A percentile compares a stretch with the other conserved stretches of the same genome.
Conservation (phyloP, 495 filamentous ascomycete species). For the Penicillium roqueforti region DNA sequence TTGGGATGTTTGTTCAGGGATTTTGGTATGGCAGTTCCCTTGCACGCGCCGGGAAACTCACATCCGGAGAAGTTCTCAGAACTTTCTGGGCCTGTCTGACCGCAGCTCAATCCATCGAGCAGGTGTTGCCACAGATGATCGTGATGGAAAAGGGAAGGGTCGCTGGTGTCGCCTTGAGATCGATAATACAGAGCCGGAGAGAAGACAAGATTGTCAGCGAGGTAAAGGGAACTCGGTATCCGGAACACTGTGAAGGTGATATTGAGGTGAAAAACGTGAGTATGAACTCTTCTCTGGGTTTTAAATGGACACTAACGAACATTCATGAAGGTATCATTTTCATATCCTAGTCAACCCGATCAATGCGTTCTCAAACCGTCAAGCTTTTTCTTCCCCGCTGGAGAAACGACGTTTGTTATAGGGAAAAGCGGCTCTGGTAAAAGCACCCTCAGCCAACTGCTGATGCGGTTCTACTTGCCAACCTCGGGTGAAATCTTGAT, state of each 20-base stretch:
- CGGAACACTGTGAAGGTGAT: conserved; percentile 53
- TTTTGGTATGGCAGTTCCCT: conserved; percentile 84
- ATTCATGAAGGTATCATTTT: conserved; percentile 59
- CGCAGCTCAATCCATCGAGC: conserved; percentile 68
- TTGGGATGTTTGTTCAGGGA: conserved; percentile 81
- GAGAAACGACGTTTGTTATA: conserved; percentile 75
- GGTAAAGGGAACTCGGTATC: conserved; percentile 22
- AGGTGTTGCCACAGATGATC: conserved; percentile 69
- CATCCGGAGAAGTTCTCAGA: conserved; percentile 69
- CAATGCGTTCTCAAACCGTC: conserved; percentile 56
- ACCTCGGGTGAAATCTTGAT: conserved; percentile 61
- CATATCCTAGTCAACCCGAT: conserved; percentile 72
- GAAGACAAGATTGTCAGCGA: conserved; percentile 21
- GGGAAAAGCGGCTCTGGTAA: conserved; percentile 91
- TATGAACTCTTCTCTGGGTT: neutral
- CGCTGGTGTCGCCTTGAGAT: conserved; percentile 59
- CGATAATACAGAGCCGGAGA: conserved; percentile 30
- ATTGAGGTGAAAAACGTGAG: conserved; percentile 69
- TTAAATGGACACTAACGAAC: neutral
- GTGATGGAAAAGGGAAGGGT: conserved; percentile 74
- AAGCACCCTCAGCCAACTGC: conserved; percentile 77
- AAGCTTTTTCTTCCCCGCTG: conserved; percentile 65
- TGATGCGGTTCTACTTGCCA: conserved; percentile 72
- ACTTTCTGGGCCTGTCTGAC: conserved; percentile 80
- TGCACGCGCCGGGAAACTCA: conserved; percentile 49